Evolutionary conservation across 2,329 filamentous ascomycete species (phyloP), one percentile per base, ranked within the genome.

Genomic region (Eutypa lata): DNA sequence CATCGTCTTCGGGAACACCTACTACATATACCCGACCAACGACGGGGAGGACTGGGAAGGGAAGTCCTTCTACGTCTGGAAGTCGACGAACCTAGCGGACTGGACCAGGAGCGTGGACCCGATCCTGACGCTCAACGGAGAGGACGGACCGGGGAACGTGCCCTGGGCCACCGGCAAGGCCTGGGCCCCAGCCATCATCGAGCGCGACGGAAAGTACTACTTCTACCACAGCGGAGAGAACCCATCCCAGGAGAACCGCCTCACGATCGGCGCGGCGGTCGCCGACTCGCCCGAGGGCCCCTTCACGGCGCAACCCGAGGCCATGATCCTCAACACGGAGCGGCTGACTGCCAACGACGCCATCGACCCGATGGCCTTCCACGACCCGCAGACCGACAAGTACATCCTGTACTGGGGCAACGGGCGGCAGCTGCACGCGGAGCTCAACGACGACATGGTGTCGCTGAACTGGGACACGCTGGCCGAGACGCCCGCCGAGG

Each of bases 141-240:
- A 67, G 0, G 63, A 61, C 11, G 42, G 42, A 1, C 42, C 22
- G 19, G 74, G 74, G 16, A 76, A 85, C 51, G 75, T 87, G 1
- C 82, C 82, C 1, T 87, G 84, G 84, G 82, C 82, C 0, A 77
- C 73, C 1, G 84, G 84, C 55, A 85, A 87, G 59, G 77, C 85
- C 4, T 87, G 84, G 83, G 84, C 84, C 0, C 84, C 84, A 0
- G 81, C 84, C 51, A 83, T 84, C 2, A 80, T 80, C 1, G 68
- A 71, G 47, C 81, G 79, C 51, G 72, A 81, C 53, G 82, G 80
- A 0, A 83, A 83, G 67, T 87, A 81, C 68, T 86, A 84, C 60
- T 79, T 87, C 19, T 86, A 83, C 66, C 85, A 84, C 65, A 76
- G 69, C 31, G 75, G 75, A 0, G 64, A 76, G 26, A 74, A 73